A percentile compares a stretch with the other conserved stretches of the same genome.
phyloP scores from a whole-genome alignment of 192 early-diverging fungal species.

The Spinellus fusiger region DNA sequence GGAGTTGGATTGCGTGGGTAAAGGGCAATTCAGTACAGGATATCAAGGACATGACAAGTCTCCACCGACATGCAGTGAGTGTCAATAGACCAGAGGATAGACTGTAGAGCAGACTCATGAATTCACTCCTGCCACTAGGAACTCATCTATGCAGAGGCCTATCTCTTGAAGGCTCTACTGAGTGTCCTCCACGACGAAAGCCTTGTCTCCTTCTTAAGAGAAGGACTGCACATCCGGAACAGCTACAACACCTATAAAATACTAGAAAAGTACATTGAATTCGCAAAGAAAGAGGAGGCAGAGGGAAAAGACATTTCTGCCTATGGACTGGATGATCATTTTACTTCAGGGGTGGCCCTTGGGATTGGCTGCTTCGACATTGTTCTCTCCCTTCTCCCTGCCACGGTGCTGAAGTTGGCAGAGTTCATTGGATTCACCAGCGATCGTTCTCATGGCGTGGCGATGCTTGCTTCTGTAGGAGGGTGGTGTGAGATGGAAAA shows the following conservation, averaged over 20 bases:
- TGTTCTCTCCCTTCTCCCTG: conserved; percentile 74
- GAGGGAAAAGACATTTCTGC: conserved; percentile 35
- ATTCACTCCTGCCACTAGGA: conserved; percentile 38
- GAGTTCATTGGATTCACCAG: conserved; percentile 83
- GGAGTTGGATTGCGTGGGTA: conserved; percentile 42
- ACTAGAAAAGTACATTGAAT: conserved; percentile 46
- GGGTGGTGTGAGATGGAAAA: conserved; percentile 50
- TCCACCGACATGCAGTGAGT: conserved; percentile 57
- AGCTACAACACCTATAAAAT: conserved; percentile 63
- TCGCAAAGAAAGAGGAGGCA: conserved; percentile 42
- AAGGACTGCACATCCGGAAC: conserved; percentile 72
- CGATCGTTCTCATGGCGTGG: conserved; percentile 70
- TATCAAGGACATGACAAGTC: conserved; percentile 46
- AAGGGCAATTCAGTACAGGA: conserved; percentile 36
- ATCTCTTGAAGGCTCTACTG: conserved; percentile 68
- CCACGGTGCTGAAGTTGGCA: conserved; percentile 64
- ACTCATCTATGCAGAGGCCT: conserved; percentile 73
- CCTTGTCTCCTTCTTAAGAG: conserved; percentile 68
- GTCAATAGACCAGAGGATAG: neutral
- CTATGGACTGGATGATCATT: conserved; percentile 68
- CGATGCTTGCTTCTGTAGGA: conserved; percentile 63
- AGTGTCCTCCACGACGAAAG: conserved; percentile 73
- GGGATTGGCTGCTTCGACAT: conserved; percentile 80
- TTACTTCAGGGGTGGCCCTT: conserved; percentile 73
- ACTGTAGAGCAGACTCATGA: neutral